Evolutionary conservation across 345 rosid genomes (phyloP).

Genomic region (Camelina neglecta): DNA sequence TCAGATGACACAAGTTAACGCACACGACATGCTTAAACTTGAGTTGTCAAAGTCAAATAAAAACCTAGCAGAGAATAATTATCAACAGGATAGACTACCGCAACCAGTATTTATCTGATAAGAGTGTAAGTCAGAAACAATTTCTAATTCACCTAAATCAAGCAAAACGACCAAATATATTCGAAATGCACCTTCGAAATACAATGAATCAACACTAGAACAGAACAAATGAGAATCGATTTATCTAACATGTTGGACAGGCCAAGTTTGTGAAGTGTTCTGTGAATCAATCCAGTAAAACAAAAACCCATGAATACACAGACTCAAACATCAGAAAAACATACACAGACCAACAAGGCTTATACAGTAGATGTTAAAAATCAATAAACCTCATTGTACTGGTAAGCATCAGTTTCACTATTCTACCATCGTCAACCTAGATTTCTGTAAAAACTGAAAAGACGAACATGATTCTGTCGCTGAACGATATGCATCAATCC

Average conservation of each 20-base stretch:
- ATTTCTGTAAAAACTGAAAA: background rate
- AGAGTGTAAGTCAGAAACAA: background rate
- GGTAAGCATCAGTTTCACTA: background rate
- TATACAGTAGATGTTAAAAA: no score
- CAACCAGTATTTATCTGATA: background rate
- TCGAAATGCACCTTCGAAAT: no score
- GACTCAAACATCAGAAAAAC: background rate
- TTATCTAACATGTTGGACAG: no score
- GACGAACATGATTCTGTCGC: background rate
- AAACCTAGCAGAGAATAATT: constrained; percentile 1
- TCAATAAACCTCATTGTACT: background rate
- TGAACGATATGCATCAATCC: background rate
- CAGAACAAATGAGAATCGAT: no score
- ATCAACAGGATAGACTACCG: background rate
- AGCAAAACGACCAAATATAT: background rate
- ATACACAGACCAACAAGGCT: no score
- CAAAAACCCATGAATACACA: background rate
- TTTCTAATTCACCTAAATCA: no score
- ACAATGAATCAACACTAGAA: background rate
- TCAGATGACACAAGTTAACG: background rate
- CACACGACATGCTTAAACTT: background rate
- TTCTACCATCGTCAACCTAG: background rate
- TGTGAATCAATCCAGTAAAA: no score
- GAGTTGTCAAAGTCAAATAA: background rate
- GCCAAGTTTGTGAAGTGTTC: no score